phyloP scores from a whole-genome alignment of 495 filamentous ascomycete species.

The Bathelium albidoporum region DNA sequence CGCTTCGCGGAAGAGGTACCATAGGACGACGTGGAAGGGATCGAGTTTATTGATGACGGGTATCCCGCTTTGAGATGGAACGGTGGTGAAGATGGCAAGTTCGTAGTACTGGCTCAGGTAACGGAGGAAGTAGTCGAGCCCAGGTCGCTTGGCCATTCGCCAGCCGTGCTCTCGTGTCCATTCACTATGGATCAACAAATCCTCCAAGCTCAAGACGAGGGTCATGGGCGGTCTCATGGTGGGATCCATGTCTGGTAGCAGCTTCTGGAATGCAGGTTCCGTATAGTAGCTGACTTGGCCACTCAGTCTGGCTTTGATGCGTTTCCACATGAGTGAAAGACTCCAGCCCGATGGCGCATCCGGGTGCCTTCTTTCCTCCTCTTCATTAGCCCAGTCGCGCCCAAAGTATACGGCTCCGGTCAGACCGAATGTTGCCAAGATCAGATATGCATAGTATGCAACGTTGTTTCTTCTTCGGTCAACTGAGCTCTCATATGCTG shows the following conservation, averaged over 20 bases:
- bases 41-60: constrained; percentile 87
- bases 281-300: constrained; percentile 82
- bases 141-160: constrained; percentile 89
- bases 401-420: constrained; percentile 60
- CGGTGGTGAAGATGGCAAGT: constrained; percentile 85
- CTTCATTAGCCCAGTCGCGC: constrained; percentile 73
- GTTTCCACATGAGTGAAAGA: constrained; percentile 63
- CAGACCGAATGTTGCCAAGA: constrained; percentile 39
- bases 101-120: constrained; percentile 98
- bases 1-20: constrained; percentile 88
- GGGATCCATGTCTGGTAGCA: constrained; percentile 81
- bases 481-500: constrained; percentile 79
- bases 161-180: constrained; percentile 92
- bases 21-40: constrained; percentile 92
- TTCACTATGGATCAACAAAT: constrained; percentile 84
- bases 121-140: constrained; percentile 91
- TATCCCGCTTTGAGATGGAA: constrained; percentile 70
- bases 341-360: constrained; percentile 67
- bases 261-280: constrained; percentile 87
- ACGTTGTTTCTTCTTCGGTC: constrained; percentile 67
- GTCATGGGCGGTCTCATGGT: constrained; percentile 81
- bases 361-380: constrained; percentile 52
- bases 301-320: constrained; percentile 60
- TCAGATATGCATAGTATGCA: constrained; percentile 55
- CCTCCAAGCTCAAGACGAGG: constrained; percentile 82